Base-by-base conservation (phyloP, 2,329 filamentous ascomycete species). In the Alternaria gansuensis region DNA sequence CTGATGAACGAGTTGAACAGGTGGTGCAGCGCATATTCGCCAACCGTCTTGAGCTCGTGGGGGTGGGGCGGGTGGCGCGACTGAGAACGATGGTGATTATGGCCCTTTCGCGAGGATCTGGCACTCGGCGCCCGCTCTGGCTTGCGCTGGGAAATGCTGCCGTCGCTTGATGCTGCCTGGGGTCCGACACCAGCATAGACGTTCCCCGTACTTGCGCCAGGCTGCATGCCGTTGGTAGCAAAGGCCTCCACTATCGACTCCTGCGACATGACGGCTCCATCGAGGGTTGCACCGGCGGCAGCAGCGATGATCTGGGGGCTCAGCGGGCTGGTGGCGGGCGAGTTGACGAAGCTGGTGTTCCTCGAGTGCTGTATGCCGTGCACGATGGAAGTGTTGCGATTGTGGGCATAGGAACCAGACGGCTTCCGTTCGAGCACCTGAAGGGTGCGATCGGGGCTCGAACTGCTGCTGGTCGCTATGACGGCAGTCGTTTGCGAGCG, bases 1-100 rank as follows among this genome's bases (percentile, higher is more conserved):
- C 91, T 90, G 73, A 98, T 95, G 79, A 99, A 99, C 84, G 93
- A 93, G 66, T 95, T 98, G 79, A 98, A 97, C 41, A 99, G 82
- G 69, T 98, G 94, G 78, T 98, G 94, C 60, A 99, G 82, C 21
- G 95, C 95, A 85, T 97, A 98, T 82, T 99, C 95, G 54, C 93
- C 93, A n/a, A 97, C 93, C 0, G 93, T 97, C 78, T 94, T 96
- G 65, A 90, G 87, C 64, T 96, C 92, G 52, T 87, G 86, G 68
- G 88, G 83, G 52, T 83, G 81, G 69, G 89, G 87, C 54, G 87
- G 85, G 50, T 89, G 89, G 59, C 83, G 78, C 36, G 84, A 85
- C 65, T 84, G 85, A 34, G 91, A 94, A 71, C 92, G 88, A 14
- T 91, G 91, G 67, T 88, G 89, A 72, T 93, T 88, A 72, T 90